Percentiles rank a stretch among this genome's conserved stretches.
Evolutionary conservation across 345 rosid genomes (phyloP).

Genomic region (Cardamine occulta): DNA sequence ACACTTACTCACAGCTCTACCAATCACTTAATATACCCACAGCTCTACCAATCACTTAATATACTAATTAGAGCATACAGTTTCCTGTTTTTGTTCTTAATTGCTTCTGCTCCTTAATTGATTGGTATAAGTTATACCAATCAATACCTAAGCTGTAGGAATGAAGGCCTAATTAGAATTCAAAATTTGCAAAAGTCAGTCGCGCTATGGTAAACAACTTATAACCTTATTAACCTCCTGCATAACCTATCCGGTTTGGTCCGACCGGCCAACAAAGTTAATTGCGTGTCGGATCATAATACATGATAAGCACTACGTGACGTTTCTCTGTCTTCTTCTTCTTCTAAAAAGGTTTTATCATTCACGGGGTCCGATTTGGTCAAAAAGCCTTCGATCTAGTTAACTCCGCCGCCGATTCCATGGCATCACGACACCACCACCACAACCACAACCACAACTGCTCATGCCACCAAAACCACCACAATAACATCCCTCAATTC

Average conservation of each 20-base stretch:
- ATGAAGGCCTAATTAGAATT: too few relatives aligned
- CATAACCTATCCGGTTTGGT: slow-evolving; percentile 18
- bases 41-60: too few relatives aligned
- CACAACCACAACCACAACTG: slow-evolving; percentile 44
- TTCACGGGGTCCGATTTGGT: slow-evolving; percentile 25
- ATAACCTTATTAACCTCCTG: background rate
- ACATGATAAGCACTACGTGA: slow-evolving; percentile 12
- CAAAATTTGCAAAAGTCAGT: too few relatives aligned
- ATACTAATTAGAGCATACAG: too few relatives aligned
- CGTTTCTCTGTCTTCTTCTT: slow-evolving; percentile 19
- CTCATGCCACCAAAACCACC: slow-evolving; percentile 33
- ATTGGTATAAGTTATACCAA: too few relatives aligned
- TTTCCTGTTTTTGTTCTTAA: too few relatives aligned
- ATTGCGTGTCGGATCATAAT: slow-evolving; percentile 14
- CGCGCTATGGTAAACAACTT: too few relatives aligned
- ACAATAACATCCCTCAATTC: slow-evolving; percentile 31
- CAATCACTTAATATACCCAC: too few relatives aligned
- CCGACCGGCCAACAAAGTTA: background rate
- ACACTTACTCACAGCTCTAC: too few relatives aligned
- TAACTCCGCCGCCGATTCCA: slow-evolving; percentile 33
- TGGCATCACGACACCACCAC: slow-evolving; percentile 58
- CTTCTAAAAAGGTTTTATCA: background rate
- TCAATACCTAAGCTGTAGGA: too few relatives aligned
- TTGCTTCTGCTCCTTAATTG: too few relatives aligned
- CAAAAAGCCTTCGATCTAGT: slow-evolving; percentile 27